These are phyloP conservation scores for Paraleonurus japonicus DNA, from an alignment of 257 asterid species.

Conservation along the genomic window DNA sequence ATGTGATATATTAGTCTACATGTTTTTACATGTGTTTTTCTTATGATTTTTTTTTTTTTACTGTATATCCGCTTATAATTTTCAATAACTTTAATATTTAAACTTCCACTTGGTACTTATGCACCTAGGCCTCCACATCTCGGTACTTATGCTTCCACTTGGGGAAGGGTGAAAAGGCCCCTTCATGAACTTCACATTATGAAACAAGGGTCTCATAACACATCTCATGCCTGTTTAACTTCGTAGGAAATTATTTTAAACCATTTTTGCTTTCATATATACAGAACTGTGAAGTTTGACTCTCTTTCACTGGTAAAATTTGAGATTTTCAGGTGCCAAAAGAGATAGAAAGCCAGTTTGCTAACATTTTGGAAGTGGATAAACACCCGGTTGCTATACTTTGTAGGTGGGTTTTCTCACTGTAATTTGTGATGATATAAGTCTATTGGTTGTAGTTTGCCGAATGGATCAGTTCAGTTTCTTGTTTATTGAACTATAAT, in stretches of 20 bases:
- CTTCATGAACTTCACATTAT: not conserved
- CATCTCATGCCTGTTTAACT: slow-evolving; percentile 10
- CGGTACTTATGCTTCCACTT: not conserved
- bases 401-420: slow-evolving; percentile 55
- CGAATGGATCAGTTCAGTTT: not conserved
- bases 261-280: slow-evolving; percentile 12
- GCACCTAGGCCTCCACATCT: not conserved
- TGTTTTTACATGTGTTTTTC: not conserved
- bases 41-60: not conserved
- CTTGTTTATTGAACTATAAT: not conserved
- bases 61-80: not conserved
- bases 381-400: slow-evolving; percentile 85
- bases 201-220: not conserved
- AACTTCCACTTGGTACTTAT: too few relatives aligned
- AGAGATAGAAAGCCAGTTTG: slow-evolving; percentile 57
- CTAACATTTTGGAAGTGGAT: slow-evolving; percentile 58
- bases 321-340: slow-evolving; percentile 64
- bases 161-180: slow-evolving; percentile 7
- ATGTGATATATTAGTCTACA: not conserved
- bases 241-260: slow-evolving; percentile 5
- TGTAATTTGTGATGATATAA: slow-evolving; percentile 16
- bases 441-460: slow-evolving; percentile 13
- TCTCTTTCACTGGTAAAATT: slow-evolving; percentile 1
- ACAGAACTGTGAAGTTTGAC: slow-evolving; percentile 18
- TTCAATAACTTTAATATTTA: not conserved